phyloP scores from a whole-genome alignment of 1,139 yeast species.

The Candida glucosophila region DNA sequence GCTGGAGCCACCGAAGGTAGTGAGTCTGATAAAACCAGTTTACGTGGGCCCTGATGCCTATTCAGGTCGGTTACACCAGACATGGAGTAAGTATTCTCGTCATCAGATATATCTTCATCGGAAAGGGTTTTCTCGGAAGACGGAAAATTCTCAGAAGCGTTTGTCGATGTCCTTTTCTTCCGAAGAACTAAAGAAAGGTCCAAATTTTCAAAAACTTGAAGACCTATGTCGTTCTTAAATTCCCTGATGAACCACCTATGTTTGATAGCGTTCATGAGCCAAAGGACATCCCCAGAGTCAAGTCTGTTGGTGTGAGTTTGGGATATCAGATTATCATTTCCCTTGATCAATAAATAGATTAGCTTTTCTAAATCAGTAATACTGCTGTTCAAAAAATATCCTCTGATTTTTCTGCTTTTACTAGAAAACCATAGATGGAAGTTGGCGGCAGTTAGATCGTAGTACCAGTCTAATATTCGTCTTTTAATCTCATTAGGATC shows the following conservation, averaged over 20 bases:
- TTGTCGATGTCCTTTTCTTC: too few relatives aligned
- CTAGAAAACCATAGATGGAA: constrained; percentile 22
- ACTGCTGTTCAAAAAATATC: constrained; percentile 4
- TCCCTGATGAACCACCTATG: constrained; percentile 3
- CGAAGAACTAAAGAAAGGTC: too few relatives aligned
- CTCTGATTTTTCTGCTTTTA: constrained; percentile 6
- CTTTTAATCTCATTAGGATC: constrained; percentile 23
- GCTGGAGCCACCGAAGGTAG: too few relatives aligned
- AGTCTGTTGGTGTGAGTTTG: too few relatives aligned
- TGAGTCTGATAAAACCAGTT: too few relatives aligned
- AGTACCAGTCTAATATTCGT: constrained; percentile 25
- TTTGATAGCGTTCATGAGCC: constrained; percentile 4
- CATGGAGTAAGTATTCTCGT: too few relatives aligned
- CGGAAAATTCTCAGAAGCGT: too few relatives aligned
- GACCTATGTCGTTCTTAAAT: not conserved
- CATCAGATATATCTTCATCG: too few relatives aligned
- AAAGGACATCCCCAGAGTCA: constrained; percentile 2
- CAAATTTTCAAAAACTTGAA: not conserved
- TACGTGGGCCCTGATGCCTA: too few relatives aligned
- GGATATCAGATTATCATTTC: constrained; percentile 9
- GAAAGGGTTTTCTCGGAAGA: too few relatives aligned
- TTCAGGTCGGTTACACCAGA: too few relatives aligned
- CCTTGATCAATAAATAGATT: constrained; percentile 26
- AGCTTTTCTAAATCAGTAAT: constrained; percentile 15
- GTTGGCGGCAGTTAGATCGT: constrained; percentile 9